Conservation (phyloP, 495 filamentous ascomycete species). For the Pyronema omphalodes region DNA sequence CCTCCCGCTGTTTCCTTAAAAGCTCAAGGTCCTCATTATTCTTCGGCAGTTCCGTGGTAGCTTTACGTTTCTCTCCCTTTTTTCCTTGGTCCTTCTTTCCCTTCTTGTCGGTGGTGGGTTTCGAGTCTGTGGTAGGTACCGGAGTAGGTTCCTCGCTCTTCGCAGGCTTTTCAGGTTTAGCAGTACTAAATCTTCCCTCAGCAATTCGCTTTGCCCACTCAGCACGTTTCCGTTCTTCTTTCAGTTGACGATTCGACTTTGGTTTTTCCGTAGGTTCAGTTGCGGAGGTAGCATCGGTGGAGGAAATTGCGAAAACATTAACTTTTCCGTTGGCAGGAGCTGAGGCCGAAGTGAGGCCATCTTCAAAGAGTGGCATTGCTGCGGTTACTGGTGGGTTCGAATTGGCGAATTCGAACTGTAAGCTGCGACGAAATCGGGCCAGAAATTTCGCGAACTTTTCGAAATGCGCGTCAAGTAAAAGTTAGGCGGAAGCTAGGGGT, state of each 20-base stretch:
- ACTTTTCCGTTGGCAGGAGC: background rate
- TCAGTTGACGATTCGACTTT: conserved; percentile 3
- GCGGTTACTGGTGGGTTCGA: background rate
- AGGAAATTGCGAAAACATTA: background rate
- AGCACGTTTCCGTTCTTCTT: background rate
- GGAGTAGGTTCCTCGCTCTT: background rate
- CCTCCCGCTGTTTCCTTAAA: too few species aligned
- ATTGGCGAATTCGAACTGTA: too few species aligned
- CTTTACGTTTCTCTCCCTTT: too few species aligned
- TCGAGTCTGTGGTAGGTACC: background rate
- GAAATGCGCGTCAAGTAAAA: too few species aligned
- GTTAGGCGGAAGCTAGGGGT: too few species aligned
- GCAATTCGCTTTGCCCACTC: background rate
- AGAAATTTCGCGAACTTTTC: too few species aligned
- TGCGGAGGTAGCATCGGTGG: background rate
- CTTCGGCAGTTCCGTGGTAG: too few species aligned
- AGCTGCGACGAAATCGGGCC: too few species aligned
- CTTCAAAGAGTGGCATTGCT: background rate
- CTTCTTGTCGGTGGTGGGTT: background rate
- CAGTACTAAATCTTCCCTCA: background rate
- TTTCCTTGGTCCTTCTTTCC: background rate
- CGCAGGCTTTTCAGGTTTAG: background rate
- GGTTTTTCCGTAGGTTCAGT: background rate
- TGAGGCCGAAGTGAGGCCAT: background rate
- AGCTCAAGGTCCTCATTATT: too few species aligned